These are phyloP conservation scores for Coprinellus aureogranulatus DNA, from an alignment of 768 basidiomycete species.

Conservation along the genomic window DNA sequence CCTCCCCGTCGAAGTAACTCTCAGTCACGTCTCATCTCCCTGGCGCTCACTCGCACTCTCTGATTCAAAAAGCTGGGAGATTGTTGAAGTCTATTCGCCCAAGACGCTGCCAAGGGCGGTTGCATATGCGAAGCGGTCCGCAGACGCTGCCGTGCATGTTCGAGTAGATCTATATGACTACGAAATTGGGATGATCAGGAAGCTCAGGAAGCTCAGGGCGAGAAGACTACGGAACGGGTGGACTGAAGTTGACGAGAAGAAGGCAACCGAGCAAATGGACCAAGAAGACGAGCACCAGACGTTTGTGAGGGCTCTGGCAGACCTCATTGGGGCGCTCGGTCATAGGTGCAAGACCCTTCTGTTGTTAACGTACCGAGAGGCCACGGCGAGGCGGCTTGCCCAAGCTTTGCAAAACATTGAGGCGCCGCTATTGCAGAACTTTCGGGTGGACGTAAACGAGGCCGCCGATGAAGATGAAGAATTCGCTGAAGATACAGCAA, in stretches of 20 bases:
- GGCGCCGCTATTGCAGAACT: not conserved
- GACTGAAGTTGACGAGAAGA: too few species aligned
- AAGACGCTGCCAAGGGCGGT: conserved; percentile 1
- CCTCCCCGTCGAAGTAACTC: too few species aligned
- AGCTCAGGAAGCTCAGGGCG: not conserved
- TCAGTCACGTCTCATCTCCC: conserved; percentile 6
- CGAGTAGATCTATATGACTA: conserved; percentile 1
- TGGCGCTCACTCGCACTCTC: conserved; percentile 5
- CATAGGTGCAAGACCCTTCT: conserved; percentile 4
- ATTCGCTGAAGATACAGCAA: not conserved
- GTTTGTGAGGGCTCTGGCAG: not conserved
- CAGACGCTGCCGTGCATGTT: not conserved
- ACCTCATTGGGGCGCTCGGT: not conserved
- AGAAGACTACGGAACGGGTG: too few species aligned
- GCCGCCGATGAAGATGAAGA: not conserved
- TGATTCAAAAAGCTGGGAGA: not conserved
- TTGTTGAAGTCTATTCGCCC: conserved; percentile 6
- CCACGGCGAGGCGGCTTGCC: not conserved
- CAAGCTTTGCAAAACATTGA: not conserved
- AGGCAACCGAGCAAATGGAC: too few species aligned
- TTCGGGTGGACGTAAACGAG: not conserved
- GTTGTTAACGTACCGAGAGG: conserved; percentile 1
- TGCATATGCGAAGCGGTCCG: conserved; percentile 3
- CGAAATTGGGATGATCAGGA: not conserved
- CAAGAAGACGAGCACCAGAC: not conserved